Evolutionary conservation across 192 early-diverging fungal genomes (phyloP).

Genomic region (Dispira parvispora): DNA sequence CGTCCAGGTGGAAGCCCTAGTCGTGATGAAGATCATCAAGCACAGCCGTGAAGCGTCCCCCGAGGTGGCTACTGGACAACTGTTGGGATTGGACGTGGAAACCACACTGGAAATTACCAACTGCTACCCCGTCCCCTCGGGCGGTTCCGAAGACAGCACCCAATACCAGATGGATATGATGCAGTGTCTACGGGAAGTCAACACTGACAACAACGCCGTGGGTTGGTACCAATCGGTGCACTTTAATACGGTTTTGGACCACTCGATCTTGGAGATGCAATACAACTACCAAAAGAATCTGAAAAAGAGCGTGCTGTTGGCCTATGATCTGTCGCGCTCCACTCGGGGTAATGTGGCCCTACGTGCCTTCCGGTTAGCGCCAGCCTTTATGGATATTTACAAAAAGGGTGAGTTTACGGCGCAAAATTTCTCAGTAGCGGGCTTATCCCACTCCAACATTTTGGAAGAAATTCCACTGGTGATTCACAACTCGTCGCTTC

Average conservation of each 20-base stretch:
- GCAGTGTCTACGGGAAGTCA: slow-evolving; percentile 77
- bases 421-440: slow-evolving; percentile 52
- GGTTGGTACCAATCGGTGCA: slow-evolving; percentile 94
- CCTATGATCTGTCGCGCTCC: slow-evolving; percentile 79
- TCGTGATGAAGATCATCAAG: slow-evolving; percentile 94
- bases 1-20: slow-evolving; percentile 63
- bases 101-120: slow-evolving; percentile 86
- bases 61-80: slow-evolving; percentile 68
- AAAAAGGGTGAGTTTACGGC: slow-evolving; percentile 70
- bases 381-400: slow-evolving; percentile 71
- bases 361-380: slow-evolving; percentile 73
- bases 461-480: slow-evolving; percentile 82
- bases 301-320: slow-evolving; percentile 73
- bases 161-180: slow-evolving; percentile 94
- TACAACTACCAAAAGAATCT: slow-evolving; percentile 78
- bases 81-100: slow-evolving; percentile 84
- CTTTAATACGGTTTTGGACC: slow-evolving; percentile 77
- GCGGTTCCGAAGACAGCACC: slow-evolving; percentile 35
- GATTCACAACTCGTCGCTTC: slow-evolving; percentile 69
- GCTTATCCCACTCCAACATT: slow-evolving; percentile 69
- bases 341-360: slow-evolving; percentile 71
- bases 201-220: slow-evolving; percentile 91
- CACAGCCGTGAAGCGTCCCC: slow-evolving; percentile 78
- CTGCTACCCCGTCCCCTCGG: slow-evolving; percentile 67
- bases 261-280: slow-evolving; percentile 78